These are phyloP conservation scores for Cercospora janseana DNA, from an alignment of 2,329 filamentous ascomycete genomes.

Conservation along the genomic window DNA sequence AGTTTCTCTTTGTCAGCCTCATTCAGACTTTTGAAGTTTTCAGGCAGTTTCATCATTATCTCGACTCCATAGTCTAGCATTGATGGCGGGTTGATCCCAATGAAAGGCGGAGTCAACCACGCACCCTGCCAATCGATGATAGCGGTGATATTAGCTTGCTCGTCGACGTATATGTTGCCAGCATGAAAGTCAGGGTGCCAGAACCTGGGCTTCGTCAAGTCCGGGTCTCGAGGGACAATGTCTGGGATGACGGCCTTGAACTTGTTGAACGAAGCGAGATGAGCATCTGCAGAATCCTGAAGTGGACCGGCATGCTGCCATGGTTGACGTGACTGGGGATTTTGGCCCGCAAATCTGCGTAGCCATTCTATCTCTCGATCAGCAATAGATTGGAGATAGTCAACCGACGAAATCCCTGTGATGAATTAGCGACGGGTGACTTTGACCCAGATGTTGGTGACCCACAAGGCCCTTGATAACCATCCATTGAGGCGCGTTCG, in stretches of 20 bases:
- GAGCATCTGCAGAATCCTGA: constrained; percentile 8
- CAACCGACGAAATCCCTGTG: constrained; percentile 4
- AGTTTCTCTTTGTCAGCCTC: constrained; percentile 9
- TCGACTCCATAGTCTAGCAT: constrained; percentile 9
- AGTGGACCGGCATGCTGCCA: constrained; percentile 9
- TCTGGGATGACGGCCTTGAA: constrained; percentile 11
- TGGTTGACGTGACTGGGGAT: constrained; percentile 11
- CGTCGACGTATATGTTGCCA: constrained; percentile 41
- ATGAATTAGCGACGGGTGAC: constrained; percentile 7
- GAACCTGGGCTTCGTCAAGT: constrained; percentile 33
- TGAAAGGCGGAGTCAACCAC: constrained; percentile 26
- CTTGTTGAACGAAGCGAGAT: constrained; percentile 9
- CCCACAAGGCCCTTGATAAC: constrained; percentile 35
- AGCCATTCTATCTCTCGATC: constrained; percentile 11
- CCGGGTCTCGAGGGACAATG: constrained; percentile 8
- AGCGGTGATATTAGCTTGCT: constrained; percentile 39
- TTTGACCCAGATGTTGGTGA: not conserved
- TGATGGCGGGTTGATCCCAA: constrained; percentile 8
- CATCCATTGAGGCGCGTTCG: constrained; percentile 34
- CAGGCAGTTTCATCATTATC: constrained; percentile 8
- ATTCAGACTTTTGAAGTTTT: constrained; percentile 9
- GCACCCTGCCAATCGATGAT: constrained; percentile 46
- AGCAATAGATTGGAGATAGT: constrained; percentile 12
- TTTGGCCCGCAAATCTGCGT: constrained; percentile 1
- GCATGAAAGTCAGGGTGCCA: constrained; percentile 44